Conservation (phyloP, 331 rosid species). For the Phaseolus coccineus region DNA sequence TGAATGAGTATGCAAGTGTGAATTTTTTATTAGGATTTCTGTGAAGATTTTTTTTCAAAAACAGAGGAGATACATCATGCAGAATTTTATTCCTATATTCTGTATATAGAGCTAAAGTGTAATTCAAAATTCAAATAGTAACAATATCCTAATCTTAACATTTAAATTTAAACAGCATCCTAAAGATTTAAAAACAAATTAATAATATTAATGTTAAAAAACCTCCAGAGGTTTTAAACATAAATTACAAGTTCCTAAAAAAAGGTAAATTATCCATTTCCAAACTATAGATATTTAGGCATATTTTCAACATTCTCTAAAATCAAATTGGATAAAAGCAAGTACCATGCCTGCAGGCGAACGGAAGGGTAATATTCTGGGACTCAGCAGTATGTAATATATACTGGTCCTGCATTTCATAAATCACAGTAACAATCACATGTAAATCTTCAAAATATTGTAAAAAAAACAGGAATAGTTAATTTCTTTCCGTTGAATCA, state of each 20-base stretch:
- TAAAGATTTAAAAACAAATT: background rate
- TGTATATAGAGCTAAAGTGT: background rate
- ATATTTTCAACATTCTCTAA: background rate
- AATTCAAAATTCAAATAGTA: background rate
- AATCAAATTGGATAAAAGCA: slow-evolving; percentile 52
- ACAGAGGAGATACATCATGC: background rate
- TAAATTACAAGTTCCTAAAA: background rate
- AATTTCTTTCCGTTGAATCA: background rate
- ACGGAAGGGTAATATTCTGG: slow-evolving; percentile 87
- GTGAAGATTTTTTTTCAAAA: background rate
- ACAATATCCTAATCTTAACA: background rate
- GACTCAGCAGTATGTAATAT: slow-evolving; percentile 92
- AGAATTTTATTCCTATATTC: background rate
- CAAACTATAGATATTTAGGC: background rate
- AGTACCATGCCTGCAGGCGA: slow-evolving; percentile 99
- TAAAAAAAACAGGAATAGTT: background rate
- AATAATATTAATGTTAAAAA: background rate
- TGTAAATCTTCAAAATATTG: background rate
- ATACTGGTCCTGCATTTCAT: slow-evolving; percentile 83
- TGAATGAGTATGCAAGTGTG: background rate
- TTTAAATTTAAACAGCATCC: background rate
- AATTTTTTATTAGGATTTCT: background rate
- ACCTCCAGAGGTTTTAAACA: background rate
- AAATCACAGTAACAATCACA: background rate
- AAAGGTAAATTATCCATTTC: background rate